Evolutionary conservation across 192 early-diverging fungal genomes (phyloP).

Genomic region (Coemansia furcata): DNA sequence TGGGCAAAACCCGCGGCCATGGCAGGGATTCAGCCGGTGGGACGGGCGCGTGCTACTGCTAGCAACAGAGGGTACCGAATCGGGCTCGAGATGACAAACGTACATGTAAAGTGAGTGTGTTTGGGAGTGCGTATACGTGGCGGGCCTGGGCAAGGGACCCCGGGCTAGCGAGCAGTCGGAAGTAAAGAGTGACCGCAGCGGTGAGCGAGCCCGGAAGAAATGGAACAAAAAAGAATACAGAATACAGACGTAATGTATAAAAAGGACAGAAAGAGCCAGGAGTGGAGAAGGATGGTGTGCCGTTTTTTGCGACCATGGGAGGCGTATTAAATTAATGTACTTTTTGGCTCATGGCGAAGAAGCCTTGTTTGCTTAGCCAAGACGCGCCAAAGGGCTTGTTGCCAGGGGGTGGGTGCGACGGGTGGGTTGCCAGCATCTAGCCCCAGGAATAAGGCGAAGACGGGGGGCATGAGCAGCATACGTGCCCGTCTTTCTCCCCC

Average conservation of each 20-base stretch:
- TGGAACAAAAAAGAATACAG: conserved; percentile 3
- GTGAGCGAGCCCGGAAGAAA: conserved; percentile 4
- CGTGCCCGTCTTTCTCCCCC: neutral
- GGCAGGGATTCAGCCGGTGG: neutral
- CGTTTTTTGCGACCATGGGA: conserved; percentile 3
- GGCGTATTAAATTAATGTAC: conserved; percentile 11
- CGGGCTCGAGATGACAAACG: neutral
- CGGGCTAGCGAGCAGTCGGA: neutral
- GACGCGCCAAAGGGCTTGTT: conserved; percentile 1
- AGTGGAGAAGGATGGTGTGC: conserved; percentile 12
- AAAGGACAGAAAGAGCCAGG: conserved; percentile 5
- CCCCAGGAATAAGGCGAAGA: neutral
- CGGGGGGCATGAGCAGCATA: neutral
- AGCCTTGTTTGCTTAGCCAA: neutral
- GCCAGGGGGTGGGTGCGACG: conserved; percentile 7
- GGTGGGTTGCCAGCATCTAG: conserved; percentile 5
- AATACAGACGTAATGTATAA: conserved; percentile 1
- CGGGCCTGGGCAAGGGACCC: neutral
- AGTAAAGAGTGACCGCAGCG: neutral
- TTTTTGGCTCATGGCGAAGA: neutral
- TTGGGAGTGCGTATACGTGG: neutral
- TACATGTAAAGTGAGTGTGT: neutral
- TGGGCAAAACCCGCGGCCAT: neutral
- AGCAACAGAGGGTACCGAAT: neutral
- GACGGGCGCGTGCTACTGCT: neutral